Evolutionary conservation across 83 land plant genomes (phyloP), one percentile per base, ranked within the genome.

Genomic region (Picea mariana): DNA sequence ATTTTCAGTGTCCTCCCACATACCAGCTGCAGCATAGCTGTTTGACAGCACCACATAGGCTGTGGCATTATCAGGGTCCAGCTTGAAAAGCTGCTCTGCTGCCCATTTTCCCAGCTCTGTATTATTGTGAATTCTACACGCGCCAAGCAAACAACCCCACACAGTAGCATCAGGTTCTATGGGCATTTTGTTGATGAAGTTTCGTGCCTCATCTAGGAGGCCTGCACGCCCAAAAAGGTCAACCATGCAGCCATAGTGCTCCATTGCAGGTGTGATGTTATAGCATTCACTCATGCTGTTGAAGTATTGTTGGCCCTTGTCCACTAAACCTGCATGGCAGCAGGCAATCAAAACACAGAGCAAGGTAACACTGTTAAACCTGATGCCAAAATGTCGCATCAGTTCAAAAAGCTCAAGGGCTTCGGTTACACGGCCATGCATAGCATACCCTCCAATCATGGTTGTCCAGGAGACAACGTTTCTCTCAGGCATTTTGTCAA

Each of bases 41-140:
- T 80, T 80, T 21, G 90, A 89, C 80, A 89, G 83, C 6, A 89
- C 86, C 9, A 82, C 84, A 78, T 86, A 89, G 66, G 88, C 79
- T 40, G 86, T 80, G 42, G 86, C 83, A 86, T 62, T 84, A 16
- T 82, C 31, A 42, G 88, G 86, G 31, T 89, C 83, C 64, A 86
- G 68, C 34, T 84, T 20, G 42, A 69, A 38, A 69, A 69, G 47
- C 20, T 16, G 18, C 20, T 42, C 42, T 69, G 75, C 75, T 18
- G 42, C 47, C 38, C 17, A 69, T 69, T 69, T 42, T 69, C 75
- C 75, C 8, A 69, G 75, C 20, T 8, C 47, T 69, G 38, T 38
- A 69, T 69, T 69, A 18, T 34, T 18, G 20, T 69, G 47, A 34
- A 26, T 34, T 69, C 75, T 34, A 38, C 75, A 69, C 7, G 75